Evolutionary conservation across 352 stramenopile species (phyloP).

Genomic region (Stramenopiles sp.): DNA sequence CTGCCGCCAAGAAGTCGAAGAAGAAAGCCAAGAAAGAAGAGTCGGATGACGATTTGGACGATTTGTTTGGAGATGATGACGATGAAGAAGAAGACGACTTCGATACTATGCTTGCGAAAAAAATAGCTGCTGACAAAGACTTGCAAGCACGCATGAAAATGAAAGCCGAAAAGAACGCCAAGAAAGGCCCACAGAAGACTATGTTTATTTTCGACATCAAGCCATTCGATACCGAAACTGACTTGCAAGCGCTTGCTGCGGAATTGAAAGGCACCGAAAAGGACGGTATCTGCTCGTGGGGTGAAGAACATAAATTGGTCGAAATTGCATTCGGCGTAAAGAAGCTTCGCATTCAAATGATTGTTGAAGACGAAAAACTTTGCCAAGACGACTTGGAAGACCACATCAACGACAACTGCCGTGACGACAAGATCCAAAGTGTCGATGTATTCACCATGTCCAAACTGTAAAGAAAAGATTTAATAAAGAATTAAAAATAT

Average conservation of each 20-base stretch:
- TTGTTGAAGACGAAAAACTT: slow-evolving; percentile 2
- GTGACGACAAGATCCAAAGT: neutral
- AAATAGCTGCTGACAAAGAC: neutral
- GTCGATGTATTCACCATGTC: neutral
- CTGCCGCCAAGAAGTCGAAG: neutral
- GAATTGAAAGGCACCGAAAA: neutral
- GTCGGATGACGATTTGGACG: neutral
- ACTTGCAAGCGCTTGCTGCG: neutral
- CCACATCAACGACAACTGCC: neutral
- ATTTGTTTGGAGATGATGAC: neutral
- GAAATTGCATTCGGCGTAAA: neutral
- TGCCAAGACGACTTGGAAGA: slow-evolving; percentile 5
- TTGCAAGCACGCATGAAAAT: slow-evolving; percentile 9
- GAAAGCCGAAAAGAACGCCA: neutral
- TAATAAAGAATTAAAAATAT: neutral
- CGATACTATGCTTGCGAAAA: neutral
- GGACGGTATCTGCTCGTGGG: neutral
- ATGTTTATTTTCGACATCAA: neutral
- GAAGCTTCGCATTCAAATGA: neutral
- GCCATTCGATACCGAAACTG: slow-evolving; percentile 2
- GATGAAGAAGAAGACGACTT: neutral
- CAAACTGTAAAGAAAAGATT: neutral
- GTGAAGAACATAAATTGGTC: neutral
- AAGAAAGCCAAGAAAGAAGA: neutral
- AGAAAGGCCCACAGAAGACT: slow-evolving; percentile 2